These are phyloP conservation scores for Rosa multiflora DNA, from an alignment of 306 rosid species.

Conservation along the genomic window DNA sequence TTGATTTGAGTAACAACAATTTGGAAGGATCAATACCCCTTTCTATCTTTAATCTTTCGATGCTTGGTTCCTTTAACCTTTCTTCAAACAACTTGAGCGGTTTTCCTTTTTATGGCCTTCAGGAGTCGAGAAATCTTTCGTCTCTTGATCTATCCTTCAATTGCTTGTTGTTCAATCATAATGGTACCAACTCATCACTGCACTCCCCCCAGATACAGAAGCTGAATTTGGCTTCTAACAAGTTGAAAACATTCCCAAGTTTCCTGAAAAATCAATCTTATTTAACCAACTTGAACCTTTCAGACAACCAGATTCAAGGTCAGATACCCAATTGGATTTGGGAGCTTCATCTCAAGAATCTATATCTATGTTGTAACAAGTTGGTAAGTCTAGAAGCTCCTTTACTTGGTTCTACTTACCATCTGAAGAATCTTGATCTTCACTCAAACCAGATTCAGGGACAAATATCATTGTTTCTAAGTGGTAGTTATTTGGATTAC, in stretches of 20 bases:
- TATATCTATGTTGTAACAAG: constrained; percentile 12
- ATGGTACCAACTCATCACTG: neutral
- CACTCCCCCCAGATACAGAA: too few relatives aligned
- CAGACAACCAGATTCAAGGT: constrained; percentile 19
- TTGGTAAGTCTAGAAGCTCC: constrained; percentile 9
- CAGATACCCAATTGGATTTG: constrained; percentile 24
- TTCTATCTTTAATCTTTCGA: constrained; percentile 18
- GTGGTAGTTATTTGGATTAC: too few relatives aligned
- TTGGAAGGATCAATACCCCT: constrained; percentile 44
- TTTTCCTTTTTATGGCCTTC: constrained; percentile 8
- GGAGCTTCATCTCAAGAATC: neutral
- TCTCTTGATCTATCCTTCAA: constrained; percentile 28
- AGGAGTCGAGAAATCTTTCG: neutral
- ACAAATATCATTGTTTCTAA: too few relatives aligned
- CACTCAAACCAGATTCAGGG: too few relatives aligned
- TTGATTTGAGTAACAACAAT: constrained; percentile 43
- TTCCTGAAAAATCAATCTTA: constrained; percentile 23
- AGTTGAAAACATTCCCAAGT: constrained; percentile 15
- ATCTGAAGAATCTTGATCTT: too few relatives aligned
- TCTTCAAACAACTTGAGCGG: constrained; percentile 20
- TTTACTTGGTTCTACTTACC: too few relatives aligned
- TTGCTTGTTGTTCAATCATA: constrained; percentile 1
- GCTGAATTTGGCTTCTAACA: too few relatives aligned
- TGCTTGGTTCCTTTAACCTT: constrained; percentile 4
- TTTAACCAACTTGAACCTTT: constrained; percentile 15